Conservation (phyloP, 2,329 filamentous ascomycete genomes). For the Lachnellula arida region DNA sequence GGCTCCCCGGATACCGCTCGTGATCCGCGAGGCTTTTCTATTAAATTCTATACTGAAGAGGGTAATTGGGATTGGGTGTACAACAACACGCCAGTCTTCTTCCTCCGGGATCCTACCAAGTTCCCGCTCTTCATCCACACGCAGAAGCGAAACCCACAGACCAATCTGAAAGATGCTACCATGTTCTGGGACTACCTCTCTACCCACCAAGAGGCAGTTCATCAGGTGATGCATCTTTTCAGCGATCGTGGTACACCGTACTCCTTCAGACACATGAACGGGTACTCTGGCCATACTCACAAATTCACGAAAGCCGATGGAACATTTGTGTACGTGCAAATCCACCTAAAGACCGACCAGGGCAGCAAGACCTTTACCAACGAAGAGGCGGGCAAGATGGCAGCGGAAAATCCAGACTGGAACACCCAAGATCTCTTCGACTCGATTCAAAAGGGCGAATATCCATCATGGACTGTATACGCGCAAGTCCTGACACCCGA, state of each 20-base stretch:
- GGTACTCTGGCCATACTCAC: slow-evolving; percentile 62
- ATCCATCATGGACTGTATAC: slow-evolving; percentile 59
- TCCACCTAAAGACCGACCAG: slow-evolving; percentile 60
- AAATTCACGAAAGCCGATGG: slow-evolving; percentile 64
- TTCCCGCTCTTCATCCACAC: slow-evolving; percentile 74
- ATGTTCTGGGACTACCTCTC: slow-evolving; percentile 46
- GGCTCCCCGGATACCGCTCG: slow-evolving; percentile 64
- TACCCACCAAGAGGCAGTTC: slow-evolving; percentile 57
- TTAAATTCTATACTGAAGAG: slow-evolving; percentile 68
- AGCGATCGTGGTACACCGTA: slow-evolving; percentile 62
- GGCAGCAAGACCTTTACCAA: slow-evolving; percentile 56
- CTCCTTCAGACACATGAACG: slow-evolving; percentile 62
- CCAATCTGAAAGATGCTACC: slow-evolving; percentile 60
- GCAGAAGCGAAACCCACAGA: slow-evolving; percentile 70
- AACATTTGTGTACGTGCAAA: slow-evolving; percentile 60
- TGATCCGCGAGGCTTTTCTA: slow-evolving; percentile 62
- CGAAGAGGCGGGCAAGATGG: slow-evolving; percentile 50
- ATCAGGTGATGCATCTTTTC: slow-evolving; percentile 63
- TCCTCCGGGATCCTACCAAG: slow-evolving; percentile 68
- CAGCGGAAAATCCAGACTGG: slow-evolving; percentile 56
- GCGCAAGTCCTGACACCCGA: slow-evolving; percentile 59
- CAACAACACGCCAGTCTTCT: slow-evolving; percentile 76
- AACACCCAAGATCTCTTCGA: slow-evolving; percentile 61
- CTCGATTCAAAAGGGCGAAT: slow-evolving; percentile 55
- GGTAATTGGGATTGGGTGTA: slow-evolving; percentile 70